phyloP scores from a whole-genome alignment of 2,329 filamentous ascomycete genomes.

The Paecilomyces fulvus region DNA sequence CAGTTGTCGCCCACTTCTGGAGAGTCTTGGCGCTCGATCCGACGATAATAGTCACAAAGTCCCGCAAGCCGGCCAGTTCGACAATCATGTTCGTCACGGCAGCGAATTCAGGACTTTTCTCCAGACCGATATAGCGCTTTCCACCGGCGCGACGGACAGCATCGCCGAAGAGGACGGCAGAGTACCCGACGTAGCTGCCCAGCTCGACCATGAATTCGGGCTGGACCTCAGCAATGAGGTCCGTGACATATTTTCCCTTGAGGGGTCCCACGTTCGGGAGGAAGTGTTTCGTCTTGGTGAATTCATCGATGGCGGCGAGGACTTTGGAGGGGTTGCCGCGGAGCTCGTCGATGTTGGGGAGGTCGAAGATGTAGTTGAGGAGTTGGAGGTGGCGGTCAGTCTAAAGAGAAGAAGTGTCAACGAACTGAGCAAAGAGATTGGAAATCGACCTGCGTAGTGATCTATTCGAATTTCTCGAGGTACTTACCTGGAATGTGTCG shows the following conservation, averaged over 20 bases:
- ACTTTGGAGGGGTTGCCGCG: constrained; percentile 53
- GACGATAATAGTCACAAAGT: constrained; percentile 25
- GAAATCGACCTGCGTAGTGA: not conserved
- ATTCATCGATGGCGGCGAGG: constrained; percentile 60
- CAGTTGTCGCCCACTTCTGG: constrained; percentile 16
- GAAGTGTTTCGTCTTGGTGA: constrained; percentile 54
- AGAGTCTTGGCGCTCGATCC: constrained; percentile 23
- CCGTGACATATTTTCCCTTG: constrained; percentile 60
- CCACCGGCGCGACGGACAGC: constrained; percentile 14
- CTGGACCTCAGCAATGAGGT: constrained; percentile 53
- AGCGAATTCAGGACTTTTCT: constrained; percentile 24
- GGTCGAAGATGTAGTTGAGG: constrained; percentile 55
- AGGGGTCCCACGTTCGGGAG: constrained; percentile 69
- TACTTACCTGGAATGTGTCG: not conserved
- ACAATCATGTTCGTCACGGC: constrained; percentile 23
- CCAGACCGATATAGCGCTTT: constrained; percentile 28
- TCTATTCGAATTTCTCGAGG: not conserved
- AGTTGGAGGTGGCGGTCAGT: constrained; percentile 26
- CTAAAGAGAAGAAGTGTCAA: not conserved
- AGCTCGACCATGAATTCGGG: constrained; percentile 24
- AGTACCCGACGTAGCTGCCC: constrained; percentile 29
- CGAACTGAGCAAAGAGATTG: not conserved
- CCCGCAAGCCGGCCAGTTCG: constrained; percentile 24
- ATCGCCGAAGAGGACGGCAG: constrained; percentile 24
- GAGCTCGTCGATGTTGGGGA: constrained; percentile 50